A percentile compares a stretch with the other conserved stretches of the same genome.
These are phyloP conservation scores for Rhizoctonia solani DNA, from an alignment of 1,284 basidiomycete species.

Conservation along the genomic window DNA sequence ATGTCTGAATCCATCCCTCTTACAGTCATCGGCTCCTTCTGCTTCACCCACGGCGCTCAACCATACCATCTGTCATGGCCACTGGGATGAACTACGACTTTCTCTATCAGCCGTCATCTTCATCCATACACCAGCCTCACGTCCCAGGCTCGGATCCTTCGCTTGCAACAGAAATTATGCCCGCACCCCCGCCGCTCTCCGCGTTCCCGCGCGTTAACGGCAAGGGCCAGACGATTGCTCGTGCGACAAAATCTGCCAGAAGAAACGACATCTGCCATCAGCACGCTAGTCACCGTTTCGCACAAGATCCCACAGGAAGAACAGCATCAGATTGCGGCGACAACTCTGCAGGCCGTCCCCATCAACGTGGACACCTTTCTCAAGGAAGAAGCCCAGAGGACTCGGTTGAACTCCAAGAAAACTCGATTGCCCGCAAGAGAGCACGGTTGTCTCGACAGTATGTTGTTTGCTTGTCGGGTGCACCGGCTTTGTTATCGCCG, in stretches of 20 bases:
- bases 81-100: slow-evolving; percentile 35
- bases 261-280: slow-evolving; percentile 12
- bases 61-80: slow-evolving; percentile 7
- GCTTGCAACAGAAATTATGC: slow-evolving; percentile 40
- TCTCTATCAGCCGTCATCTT: slow-evolving; percentile 21
- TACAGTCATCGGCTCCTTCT: neutral
- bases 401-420: neutral
- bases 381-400: neutral
- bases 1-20: slow-evolving; percentile 18
- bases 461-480: neutral
- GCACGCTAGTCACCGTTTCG: slow-evolving; percentile 9
- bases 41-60: neutral
- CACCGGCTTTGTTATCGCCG: neutral
- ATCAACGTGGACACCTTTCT: neutral
- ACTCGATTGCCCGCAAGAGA: slow-evolving; percentile 21
- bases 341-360: neutral
- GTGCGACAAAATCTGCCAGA: slow-evolving; percentile 5
- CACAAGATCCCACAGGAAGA: neutral
- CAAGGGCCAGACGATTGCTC: slow-evolving; percentile 32
- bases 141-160: slow-evolving; percentile 38
- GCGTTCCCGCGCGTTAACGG: slow-evolving; percentile 31
- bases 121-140: slow-evolving; percentile 30
- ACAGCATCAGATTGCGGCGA: neutral
- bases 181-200: slow-evolving; percentile 39
- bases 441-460: slow-evolving; percentile 23